A percentile compares a stretch with the other conserved stretches of the same genome.
Evolutionary conservation across 176 grass and related monocot genomes (phyloP).

Genomic region (Sorghum bicolor): Sorghum_bicolor_NCBIv3 NC_012878.2:57108501-57109000

Average conservation of each 20-base stretch:
- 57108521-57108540: neutral
- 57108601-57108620: conserved; percentile 23
- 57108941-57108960: neutral
- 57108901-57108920: conserved; percentile 6
- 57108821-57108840: neutral
- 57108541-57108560: conserved; percentile 22
- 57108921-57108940: neutral
- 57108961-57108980: neutral
- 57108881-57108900: neutral
- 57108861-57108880: conserved; percentile 3
- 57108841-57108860: neutral
- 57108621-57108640: conserved; percentile 2
- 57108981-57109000: conserved; percentile 1
- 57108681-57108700: neutral
- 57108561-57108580: neutral
- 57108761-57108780: neutral
- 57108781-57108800: neutral
- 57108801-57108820: conserved; percentile 3
- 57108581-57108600: neutral
- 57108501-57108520: neutral
- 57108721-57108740: neutral
- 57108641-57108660: conserved; percentile 6
- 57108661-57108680: conserved; percentile 45
- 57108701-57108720: conserved; percentile 22
- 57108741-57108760: neutral